These are phyloP conservation scores for Erythrobasidium hasegawianum DNA, from an alignment of 1,284 basidiomycete species.

Conservation along the genomic window DNA sequence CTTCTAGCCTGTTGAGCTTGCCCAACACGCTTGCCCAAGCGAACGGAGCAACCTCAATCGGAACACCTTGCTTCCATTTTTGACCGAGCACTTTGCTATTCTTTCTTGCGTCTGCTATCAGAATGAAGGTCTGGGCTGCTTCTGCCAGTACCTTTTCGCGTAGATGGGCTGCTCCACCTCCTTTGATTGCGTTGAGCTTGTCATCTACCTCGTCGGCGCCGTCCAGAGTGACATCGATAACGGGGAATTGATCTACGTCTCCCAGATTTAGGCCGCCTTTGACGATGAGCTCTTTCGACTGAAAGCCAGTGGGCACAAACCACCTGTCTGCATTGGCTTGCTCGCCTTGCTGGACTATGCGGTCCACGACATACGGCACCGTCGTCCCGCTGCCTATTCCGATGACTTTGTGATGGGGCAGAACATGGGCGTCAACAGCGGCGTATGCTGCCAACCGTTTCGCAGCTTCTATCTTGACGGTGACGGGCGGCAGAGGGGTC, in stretches of 20 bases:
- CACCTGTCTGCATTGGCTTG: slow-evolving; percentile 71
- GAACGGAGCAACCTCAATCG: slow-evolving; percentile 94
- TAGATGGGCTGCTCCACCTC: slow-evolving; percentile 93
- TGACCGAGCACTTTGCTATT: slow-evolving; percentile 37
- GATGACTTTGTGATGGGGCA: slow-evolving; percentile 78
- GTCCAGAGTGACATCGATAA: slow-evolving; percentile 92
- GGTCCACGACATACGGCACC: slow-evolving; percentile 94
- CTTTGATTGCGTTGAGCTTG: slow-evolving; percentile 91
- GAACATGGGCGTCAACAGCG: slow-evolving; percentile 86
- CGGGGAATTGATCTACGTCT: slow-evolving; percentile 82
- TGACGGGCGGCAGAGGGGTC: slow-evolving; percentile 27
- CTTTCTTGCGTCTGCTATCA: slow-evolving; percentile 95
- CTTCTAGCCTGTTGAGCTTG: slow-evolving; percentile 60
- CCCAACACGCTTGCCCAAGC: slow-evolving; percentile 79
- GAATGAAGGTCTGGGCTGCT: slow-evolving; percentile 85
- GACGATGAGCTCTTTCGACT: slow-evolving; percentile 92
- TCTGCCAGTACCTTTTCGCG: slow-evolving; percentile 94
- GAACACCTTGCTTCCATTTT: slow-evolving; percentile 64
- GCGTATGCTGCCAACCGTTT: slow-evolving; percentile 90
- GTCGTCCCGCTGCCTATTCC: slow-evolving; percentile 89
- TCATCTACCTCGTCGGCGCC: slow-evolving; percentile 59
- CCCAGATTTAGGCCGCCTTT: slow-evolving; percentile 73
- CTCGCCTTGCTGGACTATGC: slow-evolving; percentile 79
- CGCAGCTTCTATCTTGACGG: slow-evolving; percentile 53
- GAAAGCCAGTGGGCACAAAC: slow-evolving; percentile 93